Evolutionary conservation across 192 early-diverging fungal genomes (phyloP).

Genomic region (Funneliformis geosporum): DNA sequence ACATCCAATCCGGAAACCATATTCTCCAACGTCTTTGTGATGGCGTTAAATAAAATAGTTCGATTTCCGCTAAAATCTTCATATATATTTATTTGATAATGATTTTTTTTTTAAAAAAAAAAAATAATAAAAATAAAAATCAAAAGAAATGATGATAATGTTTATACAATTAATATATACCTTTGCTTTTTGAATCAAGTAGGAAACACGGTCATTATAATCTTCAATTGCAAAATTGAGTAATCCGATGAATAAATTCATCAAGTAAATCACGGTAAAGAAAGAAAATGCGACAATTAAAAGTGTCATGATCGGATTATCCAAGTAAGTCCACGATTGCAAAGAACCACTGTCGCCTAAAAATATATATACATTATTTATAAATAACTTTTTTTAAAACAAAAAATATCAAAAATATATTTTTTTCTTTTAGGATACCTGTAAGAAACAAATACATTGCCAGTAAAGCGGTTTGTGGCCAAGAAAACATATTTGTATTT

Average conservation of each 20-base stretch:
- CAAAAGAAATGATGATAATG: too few species aligned
- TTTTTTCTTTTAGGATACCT: neutral
- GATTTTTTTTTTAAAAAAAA: too few species aligned
- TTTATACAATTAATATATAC: neutral
- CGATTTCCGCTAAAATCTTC: constrained; percentile 12
- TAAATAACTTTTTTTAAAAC: neutral
- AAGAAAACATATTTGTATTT: constrained; percentile 8
- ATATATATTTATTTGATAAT: neutral
- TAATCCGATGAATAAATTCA: constrained; percentile 17
- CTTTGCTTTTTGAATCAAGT: constrained; percentile 15
- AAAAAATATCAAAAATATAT: neutral
- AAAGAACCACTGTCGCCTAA: neutral
- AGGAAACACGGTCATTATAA: neutral
- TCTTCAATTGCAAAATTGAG: neutral
- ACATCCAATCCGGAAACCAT: constrained; percentile 17
- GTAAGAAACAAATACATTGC: neutral
- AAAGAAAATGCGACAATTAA: neutral
- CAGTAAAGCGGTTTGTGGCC: neutral
- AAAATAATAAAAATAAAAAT: too few species aligned
- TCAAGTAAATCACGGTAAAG: constrained; percentile 1
- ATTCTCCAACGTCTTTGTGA: neutral
- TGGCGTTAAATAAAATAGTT: neutral
- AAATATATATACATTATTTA: neutral
- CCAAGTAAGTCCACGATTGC: neutral
- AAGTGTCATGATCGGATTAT: neutral